A percentile compares a stretch with the other conserved stretches of the same genome.
Evolutionary conservation across 768 basidiomycete genomes (phyloP).

Genomic region (Pisolithus marmoratus): DNA sequence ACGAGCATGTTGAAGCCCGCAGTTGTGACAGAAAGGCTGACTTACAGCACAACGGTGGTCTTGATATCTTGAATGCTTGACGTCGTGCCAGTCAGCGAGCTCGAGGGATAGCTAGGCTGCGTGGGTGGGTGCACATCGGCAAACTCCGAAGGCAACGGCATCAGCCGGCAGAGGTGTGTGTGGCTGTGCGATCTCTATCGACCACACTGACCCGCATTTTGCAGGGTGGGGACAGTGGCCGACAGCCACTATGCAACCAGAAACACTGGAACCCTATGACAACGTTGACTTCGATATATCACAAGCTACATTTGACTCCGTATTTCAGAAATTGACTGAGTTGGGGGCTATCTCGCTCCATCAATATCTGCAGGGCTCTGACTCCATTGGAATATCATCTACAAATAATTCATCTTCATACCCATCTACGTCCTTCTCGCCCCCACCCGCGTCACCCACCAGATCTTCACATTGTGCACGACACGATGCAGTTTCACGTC

Average conservation of each 20-base stretch:
- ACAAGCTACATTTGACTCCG: constrained; percentile 15
- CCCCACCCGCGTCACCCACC: constrained; percentile 2
- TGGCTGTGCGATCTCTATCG: too few relatives aligned
- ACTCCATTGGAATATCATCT: neutral
- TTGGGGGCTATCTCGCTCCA: constrained; percentile 25
- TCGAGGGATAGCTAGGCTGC: too few relatives aligned
- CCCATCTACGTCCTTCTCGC: neutral
- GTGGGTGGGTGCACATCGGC: too few relatives aligned
- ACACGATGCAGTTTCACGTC: constrained; percentile 24
- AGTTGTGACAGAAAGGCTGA: neutral
- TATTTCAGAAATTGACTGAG: constrained; percentile 20
- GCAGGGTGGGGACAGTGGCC: too few relatives aligned
- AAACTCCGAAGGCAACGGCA: too few relatives aligned
- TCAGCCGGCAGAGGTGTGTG: too few relatives aligned
- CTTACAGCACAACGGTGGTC: neutral
- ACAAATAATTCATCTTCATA: neutral
- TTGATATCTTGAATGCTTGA: too few relatives aligned
- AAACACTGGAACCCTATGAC: neutral
- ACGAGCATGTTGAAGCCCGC: too few relatives aligned
- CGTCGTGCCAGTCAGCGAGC: too few relatives aligned
- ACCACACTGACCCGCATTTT: too few relatives aligned
- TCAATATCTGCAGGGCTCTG: constrained; percentile 16
- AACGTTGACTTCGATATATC: neutral
- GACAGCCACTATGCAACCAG: too few relatives aligned
- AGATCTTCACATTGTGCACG: constrained; percentile 4